phyloP scores from a whole-genome alignment of 768 basidiomycete species.

The Kwoniella mangroviensis region DNA sequence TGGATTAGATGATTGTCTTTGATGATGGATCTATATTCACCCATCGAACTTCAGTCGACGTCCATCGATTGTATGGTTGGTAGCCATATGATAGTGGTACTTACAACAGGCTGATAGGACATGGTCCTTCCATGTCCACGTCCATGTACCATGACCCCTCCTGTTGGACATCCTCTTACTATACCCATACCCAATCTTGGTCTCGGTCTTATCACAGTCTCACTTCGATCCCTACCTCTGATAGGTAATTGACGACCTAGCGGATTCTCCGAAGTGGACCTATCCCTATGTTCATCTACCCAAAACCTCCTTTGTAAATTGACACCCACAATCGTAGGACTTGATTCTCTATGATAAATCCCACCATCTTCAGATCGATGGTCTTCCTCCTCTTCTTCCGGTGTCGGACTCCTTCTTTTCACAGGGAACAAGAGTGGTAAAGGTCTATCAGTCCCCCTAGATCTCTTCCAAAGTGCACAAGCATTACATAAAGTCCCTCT shows the following conservation, averaged over 20 bases:
- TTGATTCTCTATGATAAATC: not conserved
- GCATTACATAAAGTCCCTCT: constrained; percentile 43
- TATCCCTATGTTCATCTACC: not conserved
- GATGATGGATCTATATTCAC: not conserved
- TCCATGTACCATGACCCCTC: not conserved
- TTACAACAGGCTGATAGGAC: not conserved
- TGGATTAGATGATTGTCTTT: not conserved
- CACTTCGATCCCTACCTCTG: not conserved
- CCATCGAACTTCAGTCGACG: not conserved
- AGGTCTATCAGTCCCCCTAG: constrained; percentile 41
- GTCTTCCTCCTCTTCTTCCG: not conserved
- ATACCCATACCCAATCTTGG: not conserved
- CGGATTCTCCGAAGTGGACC: not conserved
- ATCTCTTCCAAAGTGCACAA: constrained; percentile 46
- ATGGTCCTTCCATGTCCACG: not conserved
- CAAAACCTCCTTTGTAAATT: constrained; percentile 2
- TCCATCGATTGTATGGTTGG: not conserved
- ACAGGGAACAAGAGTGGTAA: constrained; percentile 37
- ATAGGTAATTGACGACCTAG: not conserved
- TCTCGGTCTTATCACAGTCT: not conserved
- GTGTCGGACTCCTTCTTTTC: constrained; percentile 5
- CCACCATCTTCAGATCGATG: not conserved
- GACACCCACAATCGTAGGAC: not conserved
- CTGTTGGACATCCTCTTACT: not conserved
- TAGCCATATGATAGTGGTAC: not conserved